Evolutionary conservation across 352 stramenopile genomes (phyloP).

Genomic region (Blastocystis sp.): DNA sequence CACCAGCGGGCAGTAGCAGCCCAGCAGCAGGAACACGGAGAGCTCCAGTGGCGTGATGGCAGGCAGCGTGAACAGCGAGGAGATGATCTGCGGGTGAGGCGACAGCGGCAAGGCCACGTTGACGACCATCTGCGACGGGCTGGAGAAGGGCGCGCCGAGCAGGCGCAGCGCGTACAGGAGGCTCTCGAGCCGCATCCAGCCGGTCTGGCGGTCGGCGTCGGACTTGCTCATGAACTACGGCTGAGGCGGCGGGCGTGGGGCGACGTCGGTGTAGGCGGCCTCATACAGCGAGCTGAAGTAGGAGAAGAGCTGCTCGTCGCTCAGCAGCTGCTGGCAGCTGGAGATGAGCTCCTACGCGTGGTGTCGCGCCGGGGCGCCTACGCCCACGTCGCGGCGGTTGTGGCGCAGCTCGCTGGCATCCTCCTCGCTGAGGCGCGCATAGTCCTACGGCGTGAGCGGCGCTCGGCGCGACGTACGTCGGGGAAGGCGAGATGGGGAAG

Average conservation of each 20-base stretch:
- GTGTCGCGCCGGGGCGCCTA: not conserved
- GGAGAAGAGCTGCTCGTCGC: not conserved
- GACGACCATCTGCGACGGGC: not conserved
- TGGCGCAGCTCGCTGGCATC: not conserved
- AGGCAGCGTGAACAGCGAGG: not conserved
- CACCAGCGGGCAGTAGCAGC: not conserved
- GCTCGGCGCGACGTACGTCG: not conserved
- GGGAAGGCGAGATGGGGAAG: constrained; percentile 34
- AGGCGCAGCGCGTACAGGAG: constrained; percentile 13
- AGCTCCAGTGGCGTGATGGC: not conserved
- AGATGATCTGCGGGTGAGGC: not conserved
- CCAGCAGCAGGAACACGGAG: not conserved
- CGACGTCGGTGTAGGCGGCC: not conserved
- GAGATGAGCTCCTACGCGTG: constrained; percentile 1
- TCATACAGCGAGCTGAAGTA: not conserved
- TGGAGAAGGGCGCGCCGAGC: constrained; percentile 4
- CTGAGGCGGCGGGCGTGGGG: too few species aligned
- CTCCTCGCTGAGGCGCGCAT: not conserved
- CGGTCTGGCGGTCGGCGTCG: not conserved
- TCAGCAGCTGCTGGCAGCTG: constrained; percentile 3
- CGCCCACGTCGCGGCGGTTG: constrained; percentile 4
- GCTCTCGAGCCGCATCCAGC: constrained; percentile 7
- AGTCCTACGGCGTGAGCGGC: not conserved
- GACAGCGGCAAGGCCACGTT: not conserved
- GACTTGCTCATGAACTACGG: not conserved